Conservation (phyloP, 1,139 yeast species). For the Scheffersomyces titani region DNA sequence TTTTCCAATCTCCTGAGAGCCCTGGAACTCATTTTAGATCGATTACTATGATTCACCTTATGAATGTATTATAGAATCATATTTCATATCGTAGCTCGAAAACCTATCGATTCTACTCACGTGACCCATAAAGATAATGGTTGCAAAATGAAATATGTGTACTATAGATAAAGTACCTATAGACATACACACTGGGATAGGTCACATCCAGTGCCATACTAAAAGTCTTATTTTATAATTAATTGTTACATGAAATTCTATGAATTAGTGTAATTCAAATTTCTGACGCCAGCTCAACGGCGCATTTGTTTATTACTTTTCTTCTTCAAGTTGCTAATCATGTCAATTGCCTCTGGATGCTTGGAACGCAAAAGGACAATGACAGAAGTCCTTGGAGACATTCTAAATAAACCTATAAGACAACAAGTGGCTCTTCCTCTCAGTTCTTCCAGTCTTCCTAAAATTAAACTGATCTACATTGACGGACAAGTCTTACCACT, state of each 20-base stretch:
- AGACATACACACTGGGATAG: not conserved
- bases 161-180: not conserved
- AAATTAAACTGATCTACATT: not conserved
- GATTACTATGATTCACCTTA: not conserved
- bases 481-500: not conserved
- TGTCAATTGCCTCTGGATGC: not conserved
- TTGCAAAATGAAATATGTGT: not conserved
- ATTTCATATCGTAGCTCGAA: not conserved
- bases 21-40: constrained; percentile 60
- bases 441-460: not conserved
- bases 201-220: not conserved
- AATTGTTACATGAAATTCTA: not conserved
- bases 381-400: not conserved
- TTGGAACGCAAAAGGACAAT: not conserved
- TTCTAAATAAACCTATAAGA: not conserved
- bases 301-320: not conserved
- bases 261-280: not conserved
- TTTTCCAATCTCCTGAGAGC: constrained; percentile 56
- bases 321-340: not conserved
- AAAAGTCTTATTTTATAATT: not conserved
- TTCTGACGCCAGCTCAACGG: not conserved
- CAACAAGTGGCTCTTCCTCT: not conserved
- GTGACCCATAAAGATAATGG: not conserved
- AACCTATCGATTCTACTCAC: not conserved
- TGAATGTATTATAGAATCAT: not conserved